Evolutionary conservation across 1,284 basidiomycete species (phyloP).

Genomic region (Fistulinella staudtii): DNA sequence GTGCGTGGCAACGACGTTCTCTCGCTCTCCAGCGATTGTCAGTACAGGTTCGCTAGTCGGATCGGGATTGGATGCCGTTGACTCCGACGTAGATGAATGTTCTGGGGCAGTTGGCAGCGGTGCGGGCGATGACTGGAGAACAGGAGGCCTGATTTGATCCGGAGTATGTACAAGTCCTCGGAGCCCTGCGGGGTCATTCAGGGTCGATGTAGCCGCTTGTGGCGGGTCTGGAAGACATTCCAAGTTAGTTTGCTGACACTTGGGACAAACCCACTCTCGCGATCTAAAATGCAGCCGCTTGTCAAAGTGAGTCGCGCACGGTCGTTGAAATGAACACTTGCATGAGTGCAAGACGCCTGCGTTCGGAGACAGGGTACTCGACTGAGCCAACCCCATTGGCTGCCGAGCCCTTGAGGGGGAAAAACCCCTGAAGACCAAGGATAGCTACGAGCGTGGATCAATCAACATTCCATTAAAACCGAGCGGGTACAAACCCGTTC

Average conservation of each 20-base stretch:
- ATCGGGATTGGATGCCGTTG: slow-evolving; percentile 16
- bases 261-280: slow-evolving; percentile 76
- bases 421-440: slow-evolving; percentile 87
- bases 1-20: slow-evolving; percentile 6
- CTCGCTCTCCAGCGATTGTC: slow-evolving; percentile 11
- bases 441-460: slow-evolving; percentile 54
- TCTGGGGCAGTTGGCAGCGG: slow-evolving; percentile 17
- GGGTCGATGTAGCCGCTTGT: slow-evolving; percentile 18
- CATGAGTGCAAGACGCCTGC: slow-evolving; percentile 77
- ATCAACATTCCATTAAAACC: slow-evolving; percentile 21
- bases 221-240: slow-evolving; percentile 68
- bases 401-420: slow-evolving; percentile 84
- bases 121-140: slow-evolving; percentile 12
- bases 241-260: slow-evolving; percentile 66
- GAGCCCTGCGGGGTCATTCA: slow-evolving; percentile 15
- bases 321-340: slow-evolving; percentile 40
- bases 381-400: slow-evolving; percentile 89
- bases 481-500: slow-evolving; percentile 60
- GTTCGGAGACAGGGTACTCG: slow-evolving; percentile 75
- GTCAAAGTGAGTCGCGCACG: slow-evolving; percentile 10
- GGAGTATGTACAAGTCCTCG: slow-evolving; percentile 25
- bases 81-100: slow-evolving; percentile 13
- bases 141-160: slow-evolving; percentile 13
- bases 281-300: slow-evolving; percentile 49
- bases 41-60: slow-evolving; percentile 10